Percentiles rank a stretch among this genome's conserved stretches.
phyloP scores from a whole-genome alignment of 805 yeast genomes.

The Clavispora carvajalis region DNA sequence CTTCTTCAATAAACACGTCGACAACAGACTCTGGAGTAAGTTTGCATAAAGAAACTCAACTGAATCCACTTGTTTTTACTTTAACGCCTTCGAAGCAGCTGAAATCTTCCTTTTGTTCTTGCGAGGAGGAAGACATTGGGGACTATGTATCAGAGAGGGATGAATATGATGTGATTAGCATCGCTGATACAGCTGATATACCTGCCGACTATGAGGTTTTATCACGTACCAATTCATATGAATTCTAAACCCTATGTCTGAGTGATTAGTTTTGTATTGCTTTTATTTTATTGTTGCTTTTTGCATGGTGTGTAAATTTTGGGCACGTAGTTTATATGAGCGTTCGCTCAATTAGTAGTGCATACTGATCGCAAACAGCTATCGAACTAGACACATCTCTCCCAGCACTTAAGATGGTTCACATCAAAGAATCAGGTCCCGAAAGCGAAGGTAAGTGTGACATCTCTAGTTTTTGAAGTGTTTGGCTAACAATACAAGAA shows the following conservation, averaged over 20 bases:
- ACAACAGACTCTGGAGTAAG: not conserved
- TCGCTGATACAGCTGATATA: slow-evolving; percentile 19
- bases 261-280: not conserved
- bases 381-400: not conserved
- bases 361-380: not conserved
- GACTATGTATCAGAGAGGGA: slow-evolving; percentile 8
- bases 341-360: not conserved
- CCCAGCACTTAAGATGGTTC: slow-evolving; percentile 9
- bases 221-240: slow-evolving; percentile 17
- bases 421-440: slow-evolving; percentile 21
- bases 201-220: slow-evolving; percentile 35
- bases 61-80: not conserved
- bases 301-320: not conserved
- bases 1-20: not conserved
- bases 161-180: slow-evolving; percentile 32
- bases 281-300: not conserved
- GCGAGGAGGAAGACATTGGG: not conserved
- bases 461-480: not conserved
- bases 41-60: not conserved
- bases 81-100: not conserved
- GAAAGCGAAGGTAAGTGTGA: slow-evolving; percentile 37
- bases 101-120: not conserved
- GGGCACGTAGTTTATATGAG: not conserved
- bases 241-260: not conserved
- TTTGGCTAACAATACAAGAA: slow-evolving; percentile 16